A percentile compares a stretch with the other conserved stretches of the same genome.
Conservation (phyloP, 257 asterid species). For the Oldenlandia corymbosa region DNA sequence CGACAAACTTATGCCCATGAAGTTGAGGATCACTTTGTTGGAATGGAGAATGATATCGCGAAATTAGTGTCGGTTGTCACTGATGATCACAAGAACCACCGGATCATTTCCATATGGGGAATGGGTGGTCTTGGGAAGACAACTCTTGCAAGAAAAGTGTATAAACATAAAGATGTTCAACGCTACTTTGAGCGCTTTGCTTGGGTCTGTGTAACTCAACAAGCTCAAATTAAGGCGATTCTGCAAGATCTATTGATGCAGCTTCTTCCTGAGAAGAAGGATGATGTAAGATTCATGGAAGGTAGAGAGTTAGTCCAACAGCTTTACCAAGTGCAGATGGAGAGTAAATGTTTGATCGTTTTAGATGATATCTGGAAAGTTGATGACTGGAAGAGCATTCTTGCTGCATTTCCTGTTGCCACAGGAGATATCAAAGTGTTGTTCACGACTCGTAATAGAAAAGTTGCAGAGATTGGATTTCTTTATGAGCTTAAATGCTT, state of each 20-base stretch:
- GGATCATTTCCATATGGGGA: neutral
- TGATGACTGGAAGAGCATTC: conserved; percentile 2
- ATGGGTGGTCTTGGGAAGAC: conserved; percentile 6
- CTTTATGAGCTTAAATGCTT: too few relatives aligned
- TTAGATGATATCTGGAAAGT: conserved; percentile 13
- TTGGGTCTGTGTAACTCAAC: neutral
- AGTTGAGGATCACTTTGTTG: conserved; percentile 1
- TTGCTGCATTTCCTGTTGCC: neutral
- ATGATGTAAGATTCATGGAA: neutral
- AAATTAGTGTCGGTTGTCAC: neutral
- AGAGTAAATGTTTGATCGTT: conserved; percentile 9
- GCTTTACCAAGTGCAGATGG: neutral
- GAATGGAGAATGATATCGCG: neutral
- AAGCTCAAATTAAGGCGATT: neutral
- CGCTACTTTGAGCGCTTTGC: neutral
- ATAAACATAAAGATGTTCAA: neutral
- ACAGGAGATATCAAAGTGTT: too few relatives aligned
- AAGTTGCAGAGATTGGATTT: too few relatives aligned
- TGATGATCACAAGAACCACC: neutral
- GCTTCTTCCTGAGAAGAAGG: neutral
- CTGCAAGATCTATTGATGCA: neutral
- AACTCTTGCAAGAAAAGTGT: neutral
- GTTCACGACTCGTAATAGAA: too few relatives aligned
- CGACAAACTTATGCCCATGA: conserved; percentile 12
- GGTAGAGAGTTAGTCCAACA: neutral